Evolutionary conservation across 2,329 filamentous ascomycete genomes (phyloP).

Genomic region (Phaeosphaeriaceae sp.): DNA sequence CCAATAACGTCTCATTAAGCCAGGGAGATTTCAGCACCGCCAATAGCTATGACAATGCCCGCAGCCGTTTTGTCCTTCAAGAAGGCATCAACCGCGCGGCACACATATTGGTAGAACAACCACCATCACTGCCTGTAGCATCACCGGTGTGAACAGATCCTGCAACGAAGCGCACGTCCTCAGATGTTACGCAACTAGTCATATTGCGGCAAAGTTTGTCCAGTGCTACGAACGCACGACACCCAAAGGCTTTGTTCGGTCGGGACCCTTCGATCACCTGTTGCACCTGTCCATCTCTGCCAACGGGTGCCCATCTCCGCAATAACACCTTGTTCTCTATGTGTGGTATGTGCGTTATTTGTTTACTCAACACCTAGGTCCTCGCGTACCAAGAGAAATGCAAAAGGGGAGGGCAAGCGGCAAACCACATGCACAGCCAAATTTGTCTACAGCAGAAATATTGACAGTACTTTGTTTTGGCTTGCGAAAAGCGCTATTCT

Average conservation of each 20-base stretch:
- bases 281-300: background rate
- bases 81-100: background rate
- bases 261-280: too few species aligned
- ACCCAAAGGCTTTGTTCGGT: background rate
- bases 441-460: background rate
- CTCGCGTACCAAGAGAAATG: background rate
- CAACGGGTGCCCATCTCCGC: background rate
- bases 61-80: background rate
- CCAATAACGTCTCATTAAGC: slow-evolving; percentile 1
- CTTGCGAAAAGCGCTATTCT: background rate
- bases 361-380: background rate
- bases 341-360: background rate
- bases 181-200: background rate
- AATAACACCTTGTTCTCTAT: background rate
- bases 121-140: background rate
- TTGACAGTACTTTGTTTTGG: background rate
- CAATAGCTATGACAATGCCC: background rate
- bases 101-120: background rate
- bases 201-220: background rate
- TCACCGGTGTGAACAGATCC: background rate
- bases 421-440: background rate
- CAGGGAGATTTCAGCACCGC: background rate
- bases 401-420: background rate
- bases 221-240: background rate
- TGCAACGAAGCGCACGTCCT: background rate